Base-by-base conservation (phyloP, 192 early-diverging fungal species). In the Radiomyces spectabilis region DNA sequence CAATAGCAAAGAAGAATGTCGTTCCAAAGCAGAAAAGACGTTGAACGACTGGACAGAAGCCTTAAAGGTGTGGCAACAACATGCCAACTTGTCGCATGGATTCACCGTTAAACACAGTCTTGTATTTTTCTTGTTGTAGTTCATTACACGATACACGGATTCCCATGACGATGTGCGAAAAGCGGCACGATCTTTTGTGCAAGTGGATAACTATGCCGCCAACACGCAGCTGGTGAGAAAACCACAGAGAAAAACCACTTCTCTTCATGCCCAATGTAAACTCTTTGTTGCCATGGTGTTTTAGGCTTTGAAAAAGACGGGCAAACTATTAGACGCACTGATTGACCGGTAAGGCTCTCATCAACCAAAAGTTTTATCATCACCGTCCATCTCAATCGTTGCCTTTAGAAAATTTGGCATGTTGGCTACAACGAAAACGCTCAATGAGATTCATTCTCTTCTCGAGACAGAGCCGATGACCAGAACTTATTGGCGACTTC, bases 1-100 rank as follows among this genome's bases (percentile, higher is more conserved):
- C 18, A 41, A 37, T 15, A 22, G 12, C 52, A 39, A 54, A 41
- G 52, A 54, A 12, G 39, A 41, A 27, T 42, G 39, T 41, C 52
- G 42, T 19, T 16, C 9, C 7, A 22, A 42, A 30, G 27, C 41
- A 4, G 37, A 39, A 7, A 30, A 16, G 8, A 41, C 52, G 8
- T 12, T 54, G 18, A 41, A 54, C 24, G 22, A 39, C 9, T 54
- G 52, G 52, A 26, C n/a, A n/a, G 37, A 22, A 10, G 41, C 39
- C 32, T 18, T 54, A 0, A 54, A 54, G 39, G 52, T 54, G 19
- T 39, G 9, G 8, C 12, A 15, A 2, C 5, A 37, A 31, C 30
- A 31, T 22, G 21, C n/a, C n/a, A n/a, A n/a, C n/a, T n/a, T n/a
- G n/a, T n/a, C n/a, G n/a, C n/a, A n/a, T n/a, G n/a, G n/a, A n/a